phyloP scores from a whole-genome alignment of 2,329 filamentous ascomycete species.

The Paraphoma sp. region DNA sequence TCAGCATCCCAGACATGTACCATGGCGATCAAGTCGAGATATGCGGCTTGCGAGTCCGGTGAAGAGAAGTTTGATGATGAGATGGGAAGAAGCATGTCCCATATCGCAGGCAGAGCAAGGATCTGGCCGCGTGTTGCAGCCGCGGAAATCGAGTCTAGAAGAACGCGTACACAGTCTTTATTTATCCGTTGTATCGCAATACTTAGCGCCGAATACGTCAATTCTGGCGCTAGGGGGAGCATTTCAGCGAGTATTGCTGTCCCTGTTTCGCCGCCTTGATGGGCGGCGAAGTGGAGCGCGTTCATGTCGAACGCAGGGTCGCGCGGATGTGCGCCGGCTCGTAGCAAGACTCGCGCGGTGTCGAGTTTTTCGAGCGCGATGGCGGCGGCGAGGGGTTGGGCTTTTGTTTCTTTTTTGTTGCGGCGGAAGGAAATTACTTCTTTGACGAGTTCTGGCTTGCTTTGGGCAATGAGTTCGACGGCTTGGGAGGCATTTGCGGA shows the following conservation, averaged over 20 bases:
- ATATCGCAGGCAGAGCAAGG: constrained; percentile 20
- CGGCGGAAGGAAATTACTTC: constrained; percentile 23
- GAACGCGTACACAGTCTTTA: constrained; percentile 16
- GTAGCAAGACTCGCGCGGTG: constrained; percentile 18
- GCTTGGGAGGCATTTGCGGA: constrained; percentile 24
- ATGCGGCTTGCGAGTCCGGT: constrained; percentile 6
- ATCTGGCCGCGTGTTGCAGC: constrained; percentile 19
- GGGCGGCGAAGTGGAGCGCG: constrained; percentile 18
- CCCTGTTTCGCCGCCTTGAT: constrained; percentile 15
- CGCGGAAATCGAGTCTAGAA: constrained; percentile 22
- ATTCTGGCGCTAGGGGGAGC: constrained; percentile 18
- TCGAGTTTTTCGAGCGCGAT: constrained; percentile 18
- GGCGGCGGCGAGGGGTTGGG: constrained; percentile 20
- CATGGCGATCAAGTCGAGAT: constrained; percentile 21
- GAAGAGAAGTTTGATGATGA: not conserved
- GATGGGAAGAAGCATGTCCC: constrained; percentile 17
- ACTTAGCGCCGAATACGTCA: constrained; percentile 24
- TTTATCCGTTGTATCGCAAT: constrained; percentile 20
- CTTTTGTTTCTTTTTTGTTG: constrained; percentile 22
- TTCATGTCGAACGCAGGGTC: constrained; percentile 28
- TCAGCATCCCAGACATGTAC: constrained; percentile 22
- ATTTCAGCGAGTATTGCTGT: constrained; percentile 22
- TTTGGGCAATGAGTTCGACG: constrained; percentile 22
- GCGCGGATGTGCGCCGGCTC: constrained; percentile 22
- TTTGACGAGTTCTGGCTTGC: constrained; percentile 16